Conservation (phyloP, 2,329 filamentous ascomycete genomes). For the Penicillium sp. region DNA sequence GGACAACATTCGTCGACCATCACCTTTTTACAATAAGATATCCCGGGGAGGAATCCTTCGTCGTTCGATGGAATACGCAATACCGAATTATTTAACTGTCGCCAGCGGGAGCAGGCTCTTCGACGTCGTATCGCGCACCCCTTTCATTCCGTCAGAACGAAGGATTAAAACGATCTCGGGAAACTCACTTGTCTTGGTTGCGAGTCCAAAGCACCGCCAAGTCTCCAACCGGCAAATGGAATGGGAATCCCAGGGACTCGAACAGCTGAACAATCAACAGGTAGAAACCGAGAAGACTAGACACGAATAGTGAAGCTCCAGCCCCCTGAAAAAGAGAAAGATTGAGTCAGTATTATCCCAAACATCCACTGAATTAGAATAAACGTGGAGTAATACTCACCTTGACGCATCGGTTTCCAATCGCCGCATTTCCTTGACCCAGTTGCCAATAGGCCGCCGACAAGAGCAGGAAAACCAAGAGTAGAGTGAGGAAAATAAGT, state of each 20-base stretch:
- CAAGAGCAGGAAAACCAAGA: slow-evolving; percentile 58
- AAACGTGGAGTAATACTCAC: slow-evolving; percentile 11
- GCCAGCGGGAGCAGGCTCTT: neutral
- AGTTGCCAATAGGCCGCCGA: slow-evolving; percentile 60
- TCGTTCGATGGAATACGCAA: neutral
- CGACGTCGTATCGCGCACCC: neutral
- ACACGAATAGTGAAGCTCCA: slow-evolving; percentile 51
- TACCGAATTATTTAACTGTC: neutral
- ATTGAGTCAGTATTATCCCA: neutral
- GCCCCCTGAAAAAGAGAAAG: slow-evolving; percentile 32
- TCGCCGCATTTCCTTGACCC: slow-evolving; percentile 40
- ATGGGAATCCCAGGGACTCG: slow-evolving; percentile 54
- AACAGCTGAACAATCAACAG: slow-evolving; percentile 56
- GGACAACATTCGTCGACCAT: too few species aligned
- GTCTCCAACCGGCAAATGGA: slow-evolving; percentile 47
- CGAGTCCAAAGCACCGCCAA: slow-evolving; percentile 17
- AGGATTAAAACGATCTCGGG: neutral
- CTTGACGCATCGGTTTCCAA: slow-evolving; percentile 31
- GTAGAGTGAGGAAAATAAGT: slow-evolving; percentile 65
- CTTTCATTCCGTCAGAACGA: neutral
- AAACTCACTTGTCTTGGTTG: slow-evolving; percentile 4
- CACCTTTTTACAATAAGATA: too few species aligned
- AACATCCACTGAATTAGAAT: too few species aligned
- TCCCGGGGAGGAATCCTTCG: too few species aligned
- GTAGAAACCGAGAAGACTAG: slow-evolving; percentile 52